Base-by-base conservation (phyloP, 176 grass and related monocot genomes). In the Aegilops umbellulata region DNA sequence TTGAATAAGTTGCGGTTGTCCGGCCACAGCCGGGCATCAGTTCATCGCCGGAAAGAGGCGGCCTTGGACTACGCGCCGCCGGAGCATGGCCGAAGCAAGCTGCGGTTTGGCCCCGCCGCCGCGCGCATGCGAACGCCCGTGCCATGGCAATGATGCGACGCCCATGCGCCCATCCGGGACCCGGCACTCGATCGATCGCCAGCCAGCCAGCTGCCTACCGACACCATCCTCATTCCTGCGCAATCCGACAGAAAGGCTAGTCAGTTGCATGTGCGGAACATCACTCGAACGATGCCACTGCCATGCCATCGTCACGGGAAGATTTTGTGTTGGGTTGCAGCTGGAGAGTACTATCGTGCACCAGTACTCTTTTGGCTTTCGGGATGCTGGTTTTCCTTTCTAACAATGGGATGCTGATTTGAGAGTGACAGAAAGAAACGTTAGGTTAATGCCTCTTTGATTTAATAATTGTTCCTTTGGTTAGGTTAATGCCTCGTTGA, bases 171-270 rank as follows among this genome's bases (percentile, higher is more conserved):
- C 78, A 65, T 30, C 16, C n/a, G 13, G 39, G 71, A 74, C 71
- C 39, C 36, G 39, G 26, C 36, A 29, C 36, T 17, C 38, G 35
- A 75, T 24, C 13, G 10, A 62, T 60, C 32, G 0, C 26, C 16
- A 13, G 22, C 10, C 8, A 47, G 38, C 25, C 8, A n/a, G 79
- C 39, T 20, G 16, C 17, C 29, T 47, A 10, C 89, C 74, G 67
- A 49, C 68, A 80, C 60, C 9, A 87, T 58, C 55, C 29, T 30
- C 3, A 30, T 30, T 30, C 29, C 19, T 22, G 5, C 23, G 19
- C 46, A 60, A 87, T 83, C 75, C 42, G 46, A 80, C 67, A 49
- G 15, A 80, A 65, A 87, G 60, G 63, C 47, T 27, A 80, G 30
- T 60, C 26, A 73, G 25, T 66, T 6, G 31, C 66, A 49, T 4